phyloP scores from a whole-genome alignment of 768 basidiomycete species.

The Lepiota venenata region DNA sequence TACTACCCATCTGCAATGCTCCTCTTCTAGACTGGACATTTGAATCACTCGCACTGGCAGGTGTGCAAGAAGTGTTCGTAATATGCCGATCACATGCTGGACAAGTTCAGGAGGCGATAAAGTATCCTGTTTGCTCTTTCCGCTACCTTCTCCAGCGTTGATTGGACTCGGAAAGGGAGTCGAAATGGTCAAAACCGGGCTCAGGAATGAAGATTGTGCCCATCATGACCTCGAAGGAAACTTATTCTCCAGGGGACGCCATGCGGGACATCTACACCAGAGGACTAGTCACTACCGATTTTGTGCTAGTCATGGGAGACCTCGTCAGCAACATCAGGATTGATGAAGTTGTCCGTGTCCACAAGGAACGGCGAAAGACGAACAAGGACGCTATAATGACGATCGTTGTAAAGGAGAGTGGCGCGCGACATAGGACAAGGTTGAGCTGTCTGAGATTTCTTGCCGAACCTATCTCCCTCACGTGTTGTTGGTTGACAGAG shows the following conservation, averaged over 20 bases:
- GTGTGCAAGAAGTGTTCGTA: conserved; percentile 95
- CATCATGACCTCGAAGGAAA: conserved; percentile 82
- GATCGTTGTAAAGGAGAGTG: conserved; percentile 85
- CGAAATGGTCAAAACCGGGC: conserved; percentile 81
- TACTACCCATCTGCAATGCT: conserved; percentile 92
- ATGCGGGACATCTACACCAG: conserved; percentile 93
- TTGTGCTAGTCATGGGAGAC: conserved; percentile 88
- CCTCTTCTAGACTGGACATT: conserved; percentile 96
- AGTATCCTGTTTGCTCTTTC: conserved; percentile 45
- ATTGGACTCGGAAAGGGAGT: conserved; percentile 46
- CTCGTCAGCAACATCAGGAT: conserved; percentile 92
- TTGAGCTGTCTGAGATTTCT: conserved; percentile 25
- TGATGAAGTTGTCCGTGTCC: conserved; percentile 83
- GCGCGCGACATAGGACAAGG: conserved; percentile 71
- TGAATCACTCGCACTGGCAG: conserved; percentile 90
- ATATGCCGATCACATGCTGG: conserved; percentile 90
- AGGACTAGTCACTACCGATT: conserved; percentile 86
- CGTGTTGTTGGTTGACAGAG: conserved; percentile 33
- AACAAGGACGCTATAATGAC: conserved; percentile 97
- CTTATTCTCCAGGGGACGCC: conserved; percentile 86
- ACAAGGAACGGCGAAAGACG: conserved; percentile 80
- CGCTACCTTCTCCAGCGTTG: conserved; percentile 9
- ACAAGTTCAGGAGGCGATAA: conserved; percentile 80
- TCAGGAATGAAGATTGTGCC: conserved; percentile 82
- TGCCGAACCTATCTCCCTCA: conserved; percentile 4